Base-by-base conservation (phyloP, 1,284 basidiomycete genomes). In the Cryptococcus hybrid region DNA sequence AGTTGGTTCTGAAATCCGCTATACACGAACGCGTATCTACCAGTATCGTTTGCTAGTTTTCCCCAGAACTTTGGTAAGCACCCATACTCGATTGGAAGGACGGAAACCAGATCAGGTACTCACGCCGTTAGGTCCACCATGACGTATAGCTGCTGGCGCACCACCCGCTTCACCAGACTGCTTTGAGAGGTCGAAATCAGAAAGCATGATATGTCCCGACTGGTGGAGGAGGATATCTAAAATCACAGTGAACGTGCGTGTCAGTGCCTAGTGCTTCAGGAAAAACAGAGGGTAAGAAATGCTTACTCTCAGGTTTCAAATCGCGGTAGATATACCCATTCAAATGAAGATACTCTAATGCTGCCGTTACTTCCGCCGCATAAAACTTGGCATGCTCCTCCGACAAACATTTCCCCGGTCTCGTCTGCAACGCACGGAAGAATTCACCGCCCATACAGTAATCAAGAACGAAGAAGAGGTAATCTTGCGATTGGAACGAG, bases 381-480 rank as follows among this genome's bases (percentile, higher is more conserved):
- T 99, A 99, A 80, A 99, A 99, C 58, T 92, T 85, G 38, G 95
- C 90, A 43, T 91, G 92, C 62, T 97, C 93, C 80, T 99, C 96
- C 34, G 90, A 81, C 15, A 99, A 84, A 77, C 96, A 98, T 75
- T 95, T 98, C 47, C 92, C 93, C 3, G 95, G 96, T 59, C 92
- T 84, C 47, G 90, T 92, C 77, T 97, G 93, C 62, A 97, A 80
- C 8, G 95, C 93, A 38, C 96, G 88, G 84, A 99, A 99, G 81
- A 99, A 99, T 76, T 99, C 95, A 60, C 95, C 95, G 45, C 95
- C 95, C 89, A 96, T 95, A 80, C 96, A 99, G 80, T 98, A 99
- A 56, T 95, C 93, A 88, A 96, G 94, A 80, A 92, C 96, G 77
- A 96, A 94, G 79, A 96, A 97, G 37, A 97, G 84, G 78, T 94